phyloP scores from a whole-genome alignment of 75 land plant species.

The Picea glauca region DNA sequence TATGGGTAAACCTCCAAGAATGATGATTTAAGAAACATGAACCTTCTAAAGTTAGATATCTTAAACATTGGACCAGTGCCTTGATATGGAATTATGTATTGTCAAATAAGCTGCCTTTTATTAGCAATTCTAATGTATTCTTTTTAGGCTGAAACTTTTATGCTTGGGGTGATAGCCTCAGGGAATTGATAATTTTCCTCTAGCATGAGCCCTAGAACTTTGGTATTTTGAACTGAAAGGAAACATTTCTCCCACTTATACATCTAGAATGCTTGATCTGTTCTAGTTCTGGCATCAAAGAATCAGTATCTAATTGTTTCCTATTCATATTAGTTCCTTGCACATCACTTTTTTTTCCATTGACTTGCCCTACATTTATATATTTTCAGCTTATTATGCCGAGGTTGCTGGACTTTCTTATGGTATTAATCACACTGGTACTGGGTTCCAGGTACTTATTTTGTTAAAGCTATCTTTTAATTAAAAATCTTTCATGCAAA shows the following conservation, averaged over 20 bases:
- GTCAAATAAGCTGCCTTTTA: no score
- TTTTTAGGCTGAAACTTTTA: neutral
- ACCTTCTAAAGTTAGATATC: neutral
- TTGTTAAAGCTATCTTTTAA: neutral
- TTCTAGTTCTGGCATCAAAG: neutral
- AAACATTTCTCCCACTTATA: neutral
- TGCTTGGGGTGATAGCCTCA: neutral
- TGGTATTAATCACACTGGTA: conserved; percentile 41
- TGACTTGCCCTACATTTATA: neutral
- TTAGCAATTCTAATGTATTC: neutral
- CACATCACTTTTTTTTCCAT: neutral
- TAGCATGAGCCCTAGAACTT: neutral
- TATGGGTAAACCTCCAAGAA: neutral
- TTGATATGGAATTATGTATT: neutral
- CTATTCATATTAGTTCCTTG: neutral
- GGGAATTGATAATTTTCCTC: neutral
- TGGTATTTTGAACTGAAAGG: neutral
- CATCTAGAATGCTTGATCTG: neutral
- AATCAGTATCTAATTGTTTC: neutral
- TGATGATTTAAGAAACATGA: neutral
- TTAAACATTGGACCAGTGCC: neutral
- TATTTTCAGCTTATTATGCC: conserved; percentile 88
- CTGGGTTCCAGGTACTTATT: conserved; percentile 81
- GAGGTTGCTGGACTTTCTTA: conserved; percentile 93
- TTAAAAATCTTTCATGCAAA: no score